Percentiles rank a stretch among this genome's conserved stretches.
These are phyloP conservation scores for Lasiodiplodia hormozganensis DNA, from an alignment of 2,329 filamentous ascomycete species.

Conservation along the genomic window DNA sequence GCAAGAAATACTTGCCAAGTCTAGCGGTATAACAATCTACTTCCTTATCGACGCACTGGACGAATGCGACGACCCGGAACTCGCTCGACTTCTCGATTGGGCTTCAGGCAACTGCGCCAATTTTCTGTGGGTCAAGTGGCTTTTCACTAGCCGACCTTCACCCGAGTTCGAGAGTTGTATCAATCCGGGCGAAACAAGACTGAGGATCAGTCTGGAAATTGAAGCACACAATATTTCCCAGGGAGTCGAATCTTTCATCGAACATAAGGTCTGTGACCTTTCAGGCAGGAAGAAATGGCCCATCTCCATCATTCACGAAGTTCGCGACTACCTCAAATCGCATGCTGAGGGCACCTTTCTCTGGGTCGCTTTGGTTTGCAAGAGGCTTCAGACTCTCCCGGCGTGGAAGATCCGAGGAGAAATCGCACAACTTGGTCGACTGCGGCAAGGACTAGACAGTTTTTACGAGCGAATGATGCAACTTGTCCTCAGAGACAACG, in stretches of 20 bases:
- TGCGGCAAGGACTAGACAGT: slow-evolving; percentile 39
- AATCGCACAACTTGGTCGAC: neutral
- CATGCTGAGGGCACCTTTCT: slow-evolving; percentile 53
- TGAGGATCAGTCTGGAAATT: slow-evolving; percentile 43
- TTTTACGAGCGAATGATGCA: slow-evolving; percentile 52
- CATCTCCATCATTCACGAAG: neutral
- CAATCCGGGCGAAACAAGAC: slow-evolving; percentile 31
- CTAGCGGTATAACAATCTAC: slow-evolving; percentile 30
- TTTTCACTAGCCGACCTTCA: neutral
- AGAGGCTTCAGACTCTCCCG: slow-evolving; percentile 41
- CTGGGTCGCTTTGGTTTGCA: slow-evolving; percentile 52
- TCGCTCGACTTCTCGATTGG: neutral
- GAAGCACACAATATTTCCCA: slow-evolving; percentile 43
- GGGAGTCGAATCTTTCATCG: slow-evolving; percentile 50
- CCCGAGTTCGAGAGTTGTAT: slow-evolving; percentile 33
- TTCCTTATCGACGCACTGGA: slow-evolving; percentile 43
- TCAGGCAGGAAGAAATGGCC: slow-evolving; percentile 39
- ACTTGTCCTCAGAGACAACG: slow-evolving; percentile 35
- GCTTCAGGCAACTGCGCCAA: neutral
- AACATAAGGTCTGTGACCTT: slow-evolving; percentile 39
- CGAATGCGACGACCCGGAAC: slow-evolving; percentile 35
- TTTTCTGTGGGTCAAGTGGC: neutral
- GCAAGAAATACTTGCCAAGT: slow-evolving; percentile 31
- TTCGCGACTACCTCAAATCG: slow-evolving; percentile 33
- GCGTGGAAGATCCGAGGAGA: slow-evolving; percentile 7